A percentile compares a stretch with the other conserved stretches of the same genome.
These are phyloP conservation scores for Saccharomycopsis sp. DNA, from an alignment of 805 yeast genomes.

Conservation along the genomic window DNA sequence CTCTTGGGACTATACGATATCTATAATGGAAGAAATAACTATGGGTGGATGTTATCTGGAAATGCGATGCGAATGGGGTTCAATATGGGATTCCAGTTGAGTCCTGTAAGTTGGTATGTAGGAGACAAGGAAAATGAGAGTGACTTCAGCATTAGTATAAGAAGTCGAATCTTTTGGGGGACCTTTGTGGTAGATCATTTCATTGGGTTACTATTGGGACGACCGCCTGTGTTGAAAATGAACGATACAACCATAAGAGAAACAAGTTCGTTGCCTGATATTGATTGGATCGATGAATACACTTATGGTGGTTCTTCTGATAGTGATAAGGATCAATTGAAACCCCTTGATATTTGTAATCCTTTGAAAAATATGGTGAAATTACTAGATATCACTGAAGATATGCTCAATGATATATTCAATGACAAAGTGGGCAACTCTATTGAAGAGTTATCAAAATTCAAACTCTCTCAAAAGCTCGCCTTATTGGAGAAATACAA, in stretches of 20 bases:
- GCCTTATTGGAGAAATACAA: conserved; percentile 35
- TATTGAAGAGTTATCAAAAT: conserved; percentile 28
- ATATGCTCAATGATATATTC: conserved; percentile 32
- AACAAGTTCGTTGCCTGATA: no score
- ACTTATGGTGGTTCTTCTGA: no score
- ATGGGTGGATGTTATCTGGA: conserved; percentile 61
- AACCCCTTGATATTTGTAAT: conserved; percentile 31
- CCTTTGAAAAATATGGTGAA: conserved; percentile 32
- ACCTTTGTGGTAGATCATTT: conserved; percentile 59
- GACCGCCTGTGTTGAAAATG: no score
- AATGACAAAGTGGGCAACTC: no score
- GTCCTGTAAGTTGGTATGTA: conserved; percentile 53
- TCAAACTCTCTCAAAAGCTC: conserved; percentile 31
- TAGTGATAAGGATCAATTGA: no score
- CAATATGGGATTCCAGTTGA: conserved; percentile 56
- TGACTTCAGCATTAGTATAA: conserved; percentile 30
- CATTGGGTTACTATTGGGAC: conserved; percentile 47
- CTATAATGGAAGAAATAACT: conserved; percentile 50
- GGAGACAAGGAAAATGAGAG: conserved; percentile 31
- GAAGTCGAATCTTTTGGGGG: conserved; percentile 63
- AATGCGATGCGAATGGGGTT: conserved; percentile 59
- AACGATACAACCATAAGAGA: no score
- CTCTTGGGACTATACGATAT: conserved; percentile 55
- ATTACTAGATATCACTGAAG: conserved; percentile 36
- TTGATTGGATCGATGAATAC: no score